Base-by-base conservation (phyloP, 768 basidiomycete genomes). In the Lyophyllum decastes region DNA sequence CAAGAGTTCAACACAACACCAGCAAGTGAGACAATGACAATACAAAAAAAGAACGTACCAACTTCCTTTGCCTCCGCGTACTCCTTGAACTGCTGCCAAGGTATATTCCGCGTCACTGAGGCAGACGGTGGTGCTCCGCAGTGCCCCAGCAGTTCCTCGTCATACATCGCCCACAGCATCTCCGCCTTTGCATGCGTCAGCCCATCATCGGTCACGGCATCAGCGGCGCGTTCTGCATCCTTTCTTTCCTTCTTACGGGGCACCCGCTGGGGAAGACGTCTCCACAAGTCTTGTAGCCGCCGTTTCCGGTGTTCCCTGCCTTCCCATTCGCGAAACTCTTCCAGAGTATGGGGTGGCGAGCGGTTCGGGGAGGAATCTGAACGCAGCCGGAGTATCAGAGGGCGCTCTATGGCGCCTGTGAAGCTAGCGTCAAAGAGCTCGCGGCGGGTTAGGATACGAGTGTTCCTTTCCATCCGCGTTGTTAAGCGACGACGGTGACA, bases 11-110 rank as follows among this genome's bases (percentile, higher is more conserved):
- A 38, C 49, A 60, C 58, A 62, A 35, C 60, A 46, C 21, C 26
- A 58, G 49, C 50, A 33, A 58, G 21, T 34, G 38, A 24, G 22
- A n/a, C 41, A 49, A 60, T 12, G 8, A 25, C 4, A 14, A 33
- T 44, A 60, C 19, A 51, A 58, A 59, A 14, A 51, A 55, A 57
- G 48, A 26, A 80, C 84, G 66, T 68, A 88, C 92, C 93, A 53
- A 77, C 81, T 82, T 94, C 93, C 73, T 95, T 94, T 55, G 80
- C 80, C 61, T 88, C 83, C 45, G 88, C 89, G 68, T 92, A 95
- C 58, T 81, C 73, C 69, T 81, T 81, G 71, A 94, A 93, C 61
- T 85, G 84, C 53, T 78, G 79, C 89, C 89, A 94, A 34, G 77
- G 77, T 63, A 92, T 82, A 62, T 79, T 76, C 45, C 72, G 76